These are phyloP conservation scores for Delitschia confertaspora DNA, from an alignment of 495 filamentous ascomycete species.

Conservation along the genomic window DNA sequence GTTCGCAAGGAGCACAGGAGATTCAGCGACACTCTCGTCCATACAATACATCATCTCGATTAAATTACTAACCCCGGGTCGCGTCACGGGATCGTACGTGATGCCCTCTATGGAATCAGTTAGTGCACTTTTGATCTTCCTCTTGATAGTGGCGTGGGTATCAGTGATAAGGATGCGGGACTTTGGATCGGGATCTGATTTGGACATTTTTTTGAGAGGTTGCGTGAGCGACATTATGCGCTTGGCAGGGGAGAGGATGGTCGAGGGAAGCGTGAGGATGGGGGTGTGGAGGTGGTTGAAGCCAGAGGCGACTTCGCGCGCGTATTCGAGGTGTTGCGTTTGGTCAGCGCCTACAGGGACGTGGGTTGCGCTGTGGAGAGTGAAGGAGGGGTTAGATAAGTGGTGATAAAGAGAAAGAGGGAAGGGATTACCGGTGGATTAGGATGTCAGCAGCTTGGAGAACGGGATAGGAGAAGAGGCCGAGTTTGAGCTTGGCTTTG, in stretches of 20 bases:
- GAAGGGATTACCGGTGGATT: slow-evolving; percentile 54
- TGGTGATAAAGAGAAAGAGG: not conserved
- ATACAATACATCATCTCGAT: slow-evolving; percentile 65
- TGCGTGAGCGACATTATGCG: slow-evolving; percentile 82
- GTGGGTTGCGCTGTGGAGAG: slow-evolving; percentile 64
- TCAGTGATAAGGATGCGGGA: slow-evolving; percentile 82
- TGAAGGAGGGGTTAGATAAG: slow-evolving; percentile 5
- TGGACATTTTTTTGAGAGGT: slow-evolving; percentile 82
- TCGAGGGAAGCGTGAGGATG: slow-evolving; percentile 60
- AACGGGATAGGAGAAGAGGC: slow-evolving; percentile 94
- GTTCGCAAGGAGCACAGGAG: slow-evolving; percentile 46
- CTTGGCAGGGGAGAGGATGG: slow-evolving; percentile 65
- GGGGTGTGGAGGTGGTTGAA: slow-evolving; percentile 57
- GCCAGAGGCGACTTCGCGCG: slow-evolving; percentile 67
- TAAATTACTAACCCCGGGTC: slow-evolving; percentile 84
- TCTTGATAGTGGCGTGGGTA: slow-evolving; percentile 45
- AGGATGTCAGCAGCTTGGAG: slow-evolving; percentile 93
- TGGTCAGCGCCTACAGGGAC: slow-evolving; percentile 96
- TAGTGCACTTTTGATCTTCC: slow-evolving; percentile 62
- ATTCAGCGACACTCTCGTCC: slow-evolving; percentile 38
- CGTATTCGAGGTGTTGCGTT: slow-evolving; percentile 85
- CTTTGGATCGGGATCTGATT: slow-evolving; percentile 59
- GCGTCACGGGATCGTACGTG: slow-evolving; percentile 56
- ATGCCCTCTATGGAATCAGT: slow-evolving; percentile 61
- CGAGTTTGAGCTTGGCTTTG: slow-evolving; percentile 61